phyloP scores from a whole-genome alignment of 2,329 filamentous ascomycete genomes.

The Apiospora phragmitis region DNA sequence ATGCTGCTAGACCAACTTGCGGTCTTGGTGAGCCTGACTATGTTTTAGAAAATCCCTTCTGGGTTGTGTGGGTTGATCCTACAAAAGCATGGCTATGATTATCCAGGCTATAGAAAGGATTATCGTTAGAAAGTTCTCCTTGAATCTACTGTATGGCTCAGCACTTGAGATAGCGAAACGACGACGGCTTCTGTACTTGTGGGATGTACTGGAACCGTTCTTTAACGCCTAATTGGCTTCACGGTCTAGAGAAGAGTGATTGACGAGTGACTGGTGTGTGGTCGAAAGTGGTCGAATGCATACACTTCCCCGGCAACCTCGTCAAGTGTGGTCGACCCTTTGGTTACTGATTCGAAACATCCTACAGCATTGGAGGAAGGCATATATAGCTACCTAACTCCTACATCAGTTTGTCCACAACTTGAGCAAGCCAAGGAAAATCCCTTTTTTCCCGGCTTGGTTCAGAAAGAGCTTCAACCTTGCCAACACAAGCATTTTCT shows the following conservation, averaged over 20 bases:
- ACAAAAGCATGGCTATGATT: neutral
- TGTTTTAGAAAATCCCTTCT: too few species aligned
- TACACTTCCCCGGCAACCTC: neutral
- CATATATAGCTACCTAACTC: neutral
- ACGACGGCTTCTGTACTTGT: neutral
- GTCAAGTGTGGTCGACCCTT: neutral
- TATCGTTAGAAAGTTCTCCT: neutral
- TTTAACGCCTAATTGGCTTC: neutral
- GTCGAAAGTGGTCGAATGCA: neutral
- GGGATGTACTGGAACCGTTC: neutral
- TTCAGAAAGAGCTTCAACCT: neutral
- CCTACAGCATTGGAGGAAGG: too few species aligned
- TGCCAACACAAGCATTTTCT: neutral
- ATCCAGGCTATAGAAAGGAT: neutral
- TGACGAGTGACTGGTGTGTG: neutral
- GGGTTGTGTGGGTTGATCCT: too few species aligned
- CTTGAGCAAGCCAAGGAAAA: neutral
- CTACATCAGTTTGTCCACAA: neutral
- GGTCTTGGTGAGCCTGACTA: too few species aligned
- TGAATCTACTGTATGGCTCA: too few species aligned
- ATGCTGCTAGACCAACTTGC: too few species aligned
- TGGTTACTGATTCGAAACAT: too few species aligned
- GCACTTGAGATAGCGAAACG: too few species aligned
- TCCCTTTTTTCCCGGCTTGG: neutral
- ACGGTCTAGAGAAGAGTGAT: neutral